Conservation (phyloP, 176 grass and related monocot species). For the Elymus sibiricus region DNA sequence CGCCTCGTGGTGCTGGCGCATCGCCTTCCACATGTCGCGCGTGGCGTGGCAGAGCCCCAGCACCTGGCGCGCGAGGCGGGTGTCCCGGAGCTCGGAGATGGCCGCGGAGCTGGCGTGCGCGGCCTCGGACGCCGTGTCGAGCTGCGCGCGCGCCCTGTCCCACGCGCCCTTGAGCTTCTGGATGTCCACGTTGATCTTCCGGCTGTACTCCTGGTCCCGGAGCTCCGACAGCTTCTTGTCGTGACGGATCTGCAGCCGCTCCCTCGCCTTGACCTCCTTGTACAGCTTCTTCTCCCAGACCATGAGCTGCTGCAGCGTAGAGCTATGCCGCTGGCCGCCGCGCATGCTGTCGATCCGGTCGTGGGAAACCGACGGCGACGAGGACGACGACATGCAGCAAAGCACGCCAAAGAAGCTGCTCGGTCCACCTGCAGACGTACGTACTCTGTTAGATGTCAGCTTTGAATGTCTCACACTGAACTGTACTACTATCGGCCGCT, state of each 20-base stretch:
- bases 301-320: constrained; percentile 71
- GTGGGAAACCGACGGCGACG: constrained; percentile 35
- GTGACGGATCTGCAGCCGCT: constrained; percentile 55
- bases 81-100: constrained; percentile 60
- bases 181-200: constrained; percentile 52
- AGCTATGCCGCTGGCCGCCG: constrained; percentile 42
- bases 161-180: constrained; percentile 58
- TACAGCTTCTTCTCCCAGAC: constrained; percentile 91
- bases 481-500: background rate
- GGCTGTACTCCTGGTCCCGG: constrained; percentile 46
- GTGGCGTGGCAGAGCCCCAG: constrained; percentile 48
- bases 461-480: background rate
- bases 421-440: constrained; percentile 30
- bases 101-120: constrained; percentile 45
- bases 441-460: background rate
- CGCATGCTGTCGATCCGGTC: constrained; percentile 45
- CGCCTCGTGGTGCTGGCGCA: constrained; percentile 59
- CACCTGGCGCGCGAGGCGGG: constrained; percentile 60
- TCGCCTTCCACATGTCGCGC: constrained; percentile 57
- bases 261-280: constrained; percentile 71
- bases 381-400: constrained; percentile 45
- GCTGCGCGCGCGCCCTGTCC: constrained; percentile 47
- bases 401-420: constrained; percentile 50
- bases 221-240: constrained; percentile 60
- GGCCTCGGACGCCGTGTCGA: constrained; percentile 32